Base-by-base conservation (phyloP, 2,329 filamentous ascomycete genomes). In the Endoconidiophora laricicola region DNA sequence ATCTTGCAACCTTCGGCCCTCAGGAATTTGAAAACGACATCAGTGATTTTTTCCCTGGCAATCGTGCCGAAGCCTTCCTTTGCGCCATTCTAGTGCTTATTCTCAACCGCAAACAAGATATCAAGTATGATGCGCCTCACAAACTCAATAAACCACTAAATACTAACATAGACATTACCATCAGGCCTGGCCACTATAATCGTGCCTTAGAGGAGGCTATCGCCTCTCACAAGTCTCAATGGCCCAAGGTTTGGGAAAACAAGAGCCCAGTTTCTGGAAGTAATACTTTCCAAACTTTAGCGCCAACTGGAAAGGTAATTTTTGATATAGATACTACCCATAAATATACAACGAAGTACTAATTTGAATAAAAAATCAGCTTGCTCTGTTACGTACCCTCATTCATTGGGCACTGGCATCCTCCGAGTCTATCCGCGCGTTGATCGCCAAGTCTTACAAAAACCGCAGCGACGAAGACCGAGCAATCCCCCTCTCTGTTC, bases 91-190 rank as follows among this genome's bases (percentile, higher is more conserved):
- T 98, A 42, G 81, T 84, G 29, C 71, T 98, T 58, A 77, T 95
- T 50, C 72, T 98, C 60, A 98, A 98, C 66, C 81, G 91, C 65
- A 96, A 98, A 72, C 94, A 98, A 64, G 88, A 94, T 67, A 85
- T 96, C 62, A 94, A 98, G 91, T 96, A 77, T 66, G 86, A 56
- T 55, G 23, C 48, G 40, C 26, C 44, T 20, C 16, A 40, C n/a
- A 16, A 14, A 38, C 33, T 37, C 26, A 14, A 2, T 26, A 24
- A 22, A 14, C n/a, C 4, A 12, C 26, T 49, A 24, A 16, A 39
- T n/a, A 38, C 42, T 44, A 29, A 41, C 37, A 37, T 33, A 20
- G 18, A n/a, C 44, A 20, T 36, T 33, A 58, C 62, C 50, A 62
- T 33, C 57, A 98, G 91, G 65, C 79, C 84, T 58, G 88, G 86